phyloP scores from a whole-genome alignment of 2,329 filamentous ascomycete species.

The Alternaria ventricosa region DNA sequence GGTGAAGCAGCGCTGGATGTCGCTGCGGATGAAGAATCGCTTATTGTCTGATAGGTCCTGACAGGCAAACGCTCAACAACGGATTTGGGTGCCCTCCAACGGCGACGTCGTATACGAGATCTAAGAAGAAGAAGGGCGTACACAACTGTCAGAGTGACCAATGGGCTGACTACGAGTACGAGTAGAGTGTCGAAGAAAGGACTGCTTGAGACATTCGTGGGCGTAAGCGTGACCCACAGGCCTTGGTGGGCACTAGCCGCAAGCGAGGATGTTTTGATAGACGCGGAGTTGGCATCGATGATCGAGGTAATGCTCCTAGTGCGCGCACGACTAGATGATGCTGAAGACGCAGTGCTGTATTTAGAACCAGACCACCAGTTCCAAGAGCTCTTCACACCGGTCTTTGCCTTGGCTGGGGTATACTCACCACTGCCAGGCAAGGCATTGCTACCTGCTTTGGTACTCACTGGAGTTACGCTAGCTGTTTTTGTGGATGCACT shows the following conservation, averaged over 20 bases:
- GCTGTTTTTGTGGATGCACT: constrained; percentile 1
- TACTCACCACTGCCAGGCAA: constrained; percentile 40
- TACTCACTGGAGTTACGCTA: constrained; percentile 15
- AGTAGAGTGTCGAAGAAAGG: constrained; percentile 96
- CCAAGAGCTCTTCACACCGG: constrained; percentile 20
- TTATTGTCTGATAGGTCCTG: constrained; percentile 90
- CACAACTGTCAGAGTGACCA: constrained; percentile 90
- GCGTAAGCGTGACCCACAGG: constrained; percentile 95
- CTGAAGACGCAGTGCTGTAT: constrained; percentile 22
- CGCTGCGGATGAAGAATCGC: constrained; percentile 63
- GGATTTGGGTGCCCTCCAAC: constrained; percentile 97
- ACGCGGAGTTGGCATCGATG: constrained; percentile 23
- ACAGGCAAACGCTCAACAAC: constrained; percentile 95
- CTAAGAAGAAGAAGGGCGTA: constrained; percentile 87
- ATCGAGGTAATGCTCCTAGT: constrained; percentile 29
- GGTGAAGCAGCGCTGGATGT: constrained; percentile 72
- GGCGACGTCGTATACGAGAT: constrained; percentile 83
- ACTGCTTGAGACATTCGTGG: constrained; percentile 83
- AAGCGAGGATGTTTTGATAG: constrained; percentile 25
- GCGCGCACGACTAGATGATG: constrained; percentile 11
- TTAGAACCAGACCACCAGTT: constrained; percentile 31
- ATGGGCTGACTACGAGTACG: constrained; percentile 93
- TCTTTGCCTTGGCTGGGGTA: constrained; percentile 25
- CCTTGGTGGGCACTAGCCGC: constrained; percentile 67
- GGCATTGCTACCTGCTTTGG: constrained; percentile 55